Conservation (phyloP, 2,329 filamentous ascomycete species). For the Arthrobotrys pseudoclavata region DNA sequence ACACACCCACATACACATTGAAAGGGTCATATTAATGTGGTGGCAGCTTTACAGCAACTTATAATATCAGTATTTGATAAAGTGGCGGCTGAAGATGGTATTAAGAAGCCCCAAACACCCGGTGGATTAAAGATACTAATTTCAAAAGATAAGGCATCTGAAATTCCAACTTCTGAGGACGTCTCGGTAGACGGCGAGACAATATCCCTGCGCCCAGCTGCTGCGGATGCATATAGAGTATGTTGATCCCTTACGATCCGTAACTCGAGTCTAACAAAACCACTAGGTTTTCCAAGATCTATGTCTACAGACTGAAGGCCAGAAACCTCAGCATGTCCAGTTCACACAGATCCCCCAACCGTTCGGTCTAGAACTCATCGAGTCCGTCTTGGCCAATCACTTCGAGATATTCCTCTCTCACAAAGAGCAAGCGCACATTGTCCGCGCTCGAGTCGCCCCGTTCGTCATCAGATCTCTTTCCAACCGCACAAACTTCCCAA, state of each 20-base stretch:
- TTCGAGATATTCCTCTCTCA: slow-evolving; percentile 82
- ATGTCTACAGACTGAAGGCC: slow-evolving; percentile 86
- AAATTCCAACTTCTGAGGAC: slow-evolving; percentile 75
- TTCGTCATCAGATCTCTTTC: slow-evolving; percentile 83
- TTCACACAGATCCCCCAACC: slow-evolving; percentile 83
- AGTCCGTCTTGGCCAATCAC: slow-evolving; percentile 89
- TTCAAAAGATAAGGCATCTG: slow-evolving; percentile 64
- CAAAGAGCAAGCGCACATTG: slow-evolving; percentile 82
- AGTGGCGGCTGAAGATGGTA: slow-evolving; percentile 84
- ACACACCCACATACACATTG: background rate
- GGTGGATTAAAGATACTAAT: slow-evolving; percentile 63
- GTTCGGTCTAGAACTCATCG: slow-evolving; percentile 90
- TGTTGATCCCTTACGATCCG: background rate
- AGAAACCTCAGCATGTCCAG: slow-evolving; percentile 83
- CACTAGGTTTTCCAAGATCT: slow-evolving; percentile 85
- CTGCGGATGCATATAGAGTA: slow-evolving; percentile 85
- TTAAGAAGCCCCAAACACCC: slow-evolving; percentile 62
- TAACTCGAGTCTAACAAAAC: slow-evolving; percentile 11
- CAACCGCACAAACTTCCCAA: slow-evolving; percentile 82
- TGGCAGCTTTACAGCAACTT: slow-evolving; percentile 81
- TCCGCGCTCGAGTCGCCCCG: slow-evolving; percentile 84
- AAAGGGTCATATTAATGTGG: slow-evolving; percentile 8
- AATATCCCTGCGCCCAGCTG: slow-evolving; percentile 79
- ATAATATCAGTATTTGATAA: slow-evolving; percentile 95
- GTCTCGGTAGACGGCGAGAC: slow-evolving; percentile 76